Evolutionary conservation across 306 rosid species (phyloP).

Genomic region (Ormosia emarginata): DNA sequence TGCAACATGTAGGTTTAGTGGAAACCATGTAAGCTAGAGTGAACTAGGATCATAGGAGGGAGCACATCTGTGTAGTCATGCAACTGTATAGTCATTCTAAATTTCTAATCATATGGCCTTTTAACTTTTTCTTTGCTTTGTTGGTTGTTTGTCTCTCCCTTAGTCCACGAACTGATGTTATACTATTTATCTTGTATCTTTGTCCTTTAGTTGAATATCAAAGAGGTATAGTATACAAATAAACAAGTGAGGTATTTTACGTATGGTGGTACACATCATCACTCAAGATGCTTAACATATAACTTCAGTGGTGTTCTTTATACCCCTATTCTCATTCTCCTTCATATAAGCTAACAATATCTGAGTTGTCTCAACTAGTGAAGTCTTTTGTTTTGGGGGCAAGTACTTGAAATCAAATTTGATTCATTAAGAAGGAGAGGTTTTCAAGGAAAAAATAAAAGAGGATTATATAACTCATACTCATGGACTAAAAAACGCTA

Average conservation of each 20-base stretch:
- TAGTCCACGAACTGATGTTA: no score
- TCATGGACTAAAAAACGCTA: not conserved
- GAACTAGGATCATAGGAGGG: no score
- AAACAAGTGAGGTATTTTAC: not conserved
- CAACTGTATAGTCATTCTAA: no score
- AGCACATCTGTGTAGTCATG: no score
- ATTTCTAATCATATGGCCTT: no score
- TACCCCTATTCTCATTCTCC: not conserved
- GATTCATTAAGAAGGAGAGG: not conserved
- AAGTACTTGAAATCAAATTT: not conserved
- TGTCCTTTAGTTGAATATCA: no score
- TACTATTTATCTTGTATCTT: no score
- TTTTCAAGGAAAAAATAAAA: not conserved
- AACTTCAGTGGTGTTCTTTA: not conserved
- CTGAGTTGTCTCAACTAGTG: not conserved
- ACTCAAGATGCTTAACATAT: not conserved
- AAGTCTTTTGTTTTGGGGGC: not conserved
- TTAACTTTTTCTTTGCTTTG: no score
- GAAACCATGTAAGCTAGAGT: no score
- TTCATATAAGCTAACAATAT: not conserved
- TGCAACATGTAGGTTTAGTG: no score
- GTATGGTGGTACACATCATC: not conserved
- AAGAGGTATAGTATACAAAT: not conserved
- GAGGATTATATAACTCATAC: not conserved
- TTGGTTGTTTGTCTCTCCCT: no score